Conservation (phyloP, 768 basidiomycete species). For the Tremella fuciformis region DNA sequence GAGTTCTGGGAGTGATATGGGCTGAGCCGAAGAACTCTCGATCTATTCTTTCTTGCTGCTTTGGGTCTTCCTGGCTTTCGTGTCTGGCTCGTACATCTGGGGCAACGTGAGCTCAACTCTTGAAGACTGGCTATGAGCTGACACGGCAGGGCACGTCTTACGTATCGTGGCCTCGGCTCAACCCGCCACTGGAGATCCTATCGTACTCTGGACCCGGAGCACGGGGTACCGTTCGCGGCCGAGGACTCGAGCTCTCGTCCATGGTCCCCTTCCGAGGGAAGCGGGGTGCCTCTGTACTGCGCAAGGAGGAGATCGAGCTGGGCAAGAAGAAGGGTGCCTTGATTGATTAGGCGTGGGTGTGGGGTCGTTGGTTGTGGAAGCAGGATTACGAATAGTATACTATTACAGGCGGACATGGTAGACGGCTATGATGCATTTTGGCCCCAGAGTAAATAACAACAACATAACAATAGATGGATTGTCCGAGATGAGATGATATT, state of each 20-base stretch:
- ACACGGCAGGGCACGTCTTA: conserved; percentile 77
- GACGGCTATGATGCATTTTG: not conserved
- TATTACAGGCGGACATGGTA: not conserved
- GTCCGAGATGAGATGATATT: conserved; percentile 1
- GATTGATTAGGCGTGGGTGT: conserved; percentile 40
- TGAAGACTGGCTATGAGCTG: not conserved
- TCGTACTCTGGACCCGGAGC: conserved; percentile 86
- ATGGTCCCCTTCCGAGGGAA: conserved; percentile 33
- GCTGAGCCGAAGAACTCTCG: conserved; percentile 66
- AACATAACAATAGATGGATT: not conserved
- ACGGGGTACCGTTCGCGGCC: conserved; percentile 69
- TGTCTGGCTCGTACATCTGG: conserved; percentile 68
- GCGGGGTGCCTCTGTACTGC: conserved; percentile 49
- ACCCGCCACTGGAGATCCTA: conserved; percentile 72
- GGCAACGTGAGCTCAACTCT: conserved; percentile 44
- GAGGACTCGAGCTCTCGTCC: conserved; percentile 58
- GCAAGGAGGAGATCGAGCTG: conserved; percentile 71
- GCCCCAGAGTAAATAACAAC: not conserved
- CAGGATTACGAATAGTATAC: not conserved
- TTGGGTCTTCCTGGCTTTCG: conserved; percentile 63
- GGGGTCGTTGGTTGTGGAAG: not conserved
- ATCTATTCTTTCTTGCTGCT: conserved; percentile 78
- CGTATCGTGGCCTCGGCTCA: conserved; percentile 87
- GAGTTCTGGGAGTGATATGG: not conserved
- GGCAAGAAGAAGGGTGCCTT: conserved; percentile 68